Conservation (phyloP, 306 rosid species). For the Acmispon strigosus region DNA sequence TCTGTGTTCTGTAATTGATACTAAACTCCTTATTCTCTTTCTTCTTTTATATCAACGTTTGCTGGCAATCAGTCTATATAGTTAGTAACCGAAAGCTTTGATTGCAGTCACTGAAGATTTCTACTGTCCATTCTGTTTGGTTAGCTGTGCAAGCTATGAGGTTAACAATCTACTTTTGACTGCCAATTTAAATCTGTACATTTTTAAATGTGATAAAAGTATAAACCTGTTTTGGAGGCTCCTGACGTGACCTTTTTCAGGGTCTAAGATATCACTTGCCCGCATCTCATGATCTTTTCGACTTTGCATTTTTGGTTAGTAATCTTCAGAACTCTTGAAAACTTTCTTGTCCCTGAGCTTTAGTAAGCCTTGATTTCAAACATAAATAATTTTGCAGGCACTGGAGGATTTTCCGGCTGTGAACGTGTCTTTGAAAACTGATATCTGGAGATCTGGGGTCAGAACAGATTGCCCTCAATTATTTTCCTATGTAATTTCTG, state of each 20-base stretch:
- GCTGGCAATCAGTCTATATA: background rate
- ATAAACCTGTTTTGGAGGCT: constrained; percentile 15
- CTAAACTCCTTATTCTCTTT: background rate
- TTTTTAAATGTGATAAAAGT: constrained; percentile 2
- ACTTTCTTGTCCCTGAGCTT: constrained; percentile 10
- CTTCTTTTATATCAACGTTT: background rate
- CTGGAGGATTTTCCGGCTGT: constrained; percentile 66
- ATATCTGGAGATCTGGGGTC: constrained; percentile 50
- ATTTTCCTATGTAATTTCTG: background rate
- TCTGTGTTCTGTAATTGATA: background rate
- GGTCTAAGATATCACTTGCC: constrained; percentile 68
- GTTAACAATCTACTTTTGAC: constrained; percentile 31
- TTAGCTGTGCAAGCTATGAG: constrained; percentile 70
- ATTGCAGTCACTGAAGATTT: constrained; percentile 78
- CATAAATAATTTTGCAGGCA: constrained; percentile 48
- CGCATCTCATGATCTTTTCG: constrained; percentile 68
- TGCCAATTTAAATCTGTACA: background rate
- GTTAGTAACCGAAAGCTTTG: constrained; percentile 24
- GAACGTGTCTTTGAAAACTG: constrained; percentile 49
- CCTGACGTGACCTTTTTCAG: constrained; percentile 32
- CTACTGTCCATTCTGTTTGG: constrained; percentile 77
- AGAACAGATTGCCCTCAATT: constrained; percentile 23
- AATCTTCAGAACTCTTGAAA: constrained; percentile 20
- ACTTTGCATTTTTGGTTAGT: constrained; percentile 86
- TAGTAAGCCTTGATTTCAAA: constrained; percentile 13